These are phyloP conservation scores for Naegleria gruberi DNA, from an alignment of 208 protist species.

Conservation along the genomic window DNA sequence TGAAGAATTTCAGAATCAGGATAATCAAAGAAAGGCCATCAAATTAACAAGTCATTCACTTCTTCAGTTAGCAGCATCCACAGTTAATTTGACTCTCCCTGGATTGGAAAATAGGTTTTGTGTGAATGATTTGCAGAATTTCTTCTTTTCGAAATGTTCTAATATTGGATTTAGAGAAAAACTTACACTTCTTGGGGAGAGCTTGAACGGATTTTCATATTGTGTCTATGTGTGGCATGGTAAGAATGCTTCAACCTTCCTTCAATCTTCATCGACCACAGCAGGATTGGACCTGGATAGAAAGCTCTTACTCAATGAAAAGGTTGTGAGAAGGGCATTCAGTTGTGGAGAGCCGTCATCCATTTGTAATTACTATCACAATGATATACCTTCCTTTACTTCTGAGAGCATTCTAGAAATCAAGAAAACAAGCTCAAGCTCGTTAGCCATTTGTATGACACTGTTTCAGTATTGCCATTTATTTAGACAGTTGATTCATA, in stretches of 20 bases:
- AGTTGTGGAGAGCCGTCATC: background rate
- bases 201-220: background rate
- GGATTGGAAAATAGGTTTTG: background rate
- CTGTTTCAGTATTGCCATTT: constrained; percentile 15
- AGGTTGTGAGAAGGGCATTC: background rate
- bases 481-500: background rate
- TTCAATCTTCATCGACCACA: background rate
- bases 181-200: background rate
- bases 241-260: background rate
- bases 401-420: background rate
- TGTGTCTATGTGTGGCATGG: background rate
- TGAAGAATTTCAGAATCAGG: background rate
- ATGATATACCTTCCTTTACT: background rate
- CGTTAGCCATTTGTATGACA: background rate
- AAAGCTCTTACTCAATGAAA: background rate
- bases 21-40: no score
- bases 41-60: background rate
- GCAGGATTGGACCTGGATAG: background rate
- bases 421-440: background rate
- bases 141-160: background rate
- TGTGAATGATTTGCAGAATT: background rate
- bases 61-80: background rate
- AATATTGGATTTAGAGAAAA: background rate
- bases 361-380: background rate
- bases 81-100: background rate